Evolutionary conservation across 345 rosid genomes (phyloP).

Genomic region (Corymbia maculata): DNA sequence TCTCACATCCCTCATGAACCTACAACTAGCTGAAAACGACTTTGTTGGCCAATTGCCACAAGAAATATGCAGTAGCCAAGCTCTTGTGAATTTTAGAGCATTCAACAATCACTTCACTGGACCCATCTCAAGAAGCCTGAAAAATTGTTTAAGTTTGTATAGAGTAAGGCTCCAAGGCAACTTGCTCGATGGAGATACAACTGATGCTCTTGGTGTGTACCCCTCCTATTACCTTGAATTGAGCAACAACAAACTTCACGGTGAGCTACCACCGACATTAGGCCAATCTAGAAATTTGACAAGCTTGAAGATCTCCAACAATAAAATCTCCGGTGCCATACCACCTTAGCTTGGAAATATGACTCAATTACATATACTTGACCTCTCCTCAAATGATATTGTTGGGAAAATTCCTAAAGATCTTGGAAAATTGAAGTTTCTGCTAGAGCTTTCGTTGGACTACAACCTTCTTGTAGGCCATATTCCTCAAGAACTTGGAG

Average conservation of each 20-base stretch:
- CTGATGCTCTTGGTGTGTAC: neutral
- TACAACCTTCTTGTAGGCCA: slow-evolving; percentile 8
- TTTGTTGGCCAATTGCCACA: too few species aligned
- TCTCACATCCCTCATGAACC: too few species aligned
- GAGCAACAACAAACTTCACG: neutral
- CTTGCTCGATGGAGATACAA: neutral
- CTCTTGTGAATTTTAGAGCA: too few species aligned
- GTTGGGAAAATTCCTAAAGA: neutral
- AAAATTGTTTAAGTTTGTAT: neutral
- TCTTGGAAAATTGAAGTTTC: slow-evolving; percentile 3
- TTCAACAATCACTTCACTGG: too few species aligned
- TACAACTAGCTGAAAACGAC: too few species aligned
- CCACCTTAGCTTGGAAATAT: neutral
- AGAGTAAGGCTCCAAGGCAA: neutral
- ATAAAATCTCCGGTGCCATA: neutral
- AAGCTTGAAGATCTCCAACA: neutral
- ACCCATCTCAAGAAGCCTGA: slow-evolving; percentile 1
- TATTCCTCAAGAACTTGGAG: slow-evolving; percentile 14
- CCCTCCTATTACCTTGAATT: neutral
- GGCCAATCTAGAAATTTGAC: neutral
- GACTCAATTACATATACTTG: neutral
- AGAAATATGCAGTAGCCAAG: too few species aligned
- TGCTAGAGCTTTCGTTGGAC: neutral
- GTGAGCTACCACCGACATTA: neutral
- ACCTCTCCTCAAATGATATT: neutral